phyloP scores from a whole-genome alignment of 331 rosid species.

The Acacia concinna region DNA sequence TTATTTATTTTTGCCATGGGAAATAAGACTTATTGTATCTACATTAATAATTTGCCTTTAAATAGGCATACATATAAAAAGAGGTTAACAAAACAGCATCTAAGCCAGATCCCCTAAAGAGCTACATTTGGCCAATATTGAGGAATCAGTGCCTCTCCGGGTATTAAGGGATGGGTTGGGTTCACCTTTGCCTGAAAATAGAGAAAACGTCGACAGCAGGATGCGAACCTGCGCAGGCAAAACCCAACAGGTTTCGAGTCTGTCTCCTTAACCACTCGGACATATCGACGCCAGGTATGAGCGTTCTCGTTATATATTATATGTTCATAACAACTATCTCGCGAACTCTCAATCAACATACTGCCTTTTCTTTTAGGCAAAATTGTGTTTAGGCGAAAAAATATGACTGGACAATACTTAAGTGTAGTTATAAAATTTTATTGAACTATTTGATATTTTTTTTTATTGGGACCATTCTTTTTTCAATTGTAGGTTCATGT shows the following conservation, averaged over 20 bases:
- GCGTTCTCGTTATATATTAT: no score
- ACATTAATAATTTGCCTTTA: not conserved
- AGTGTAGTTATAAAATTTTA: no score
- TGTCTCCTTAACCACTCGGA: constrained; percentile 80
- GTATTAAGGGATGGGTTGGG: constrained; percentile 40
- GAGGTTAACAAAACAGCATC: not conserved
- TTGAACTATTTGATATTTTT: no score
- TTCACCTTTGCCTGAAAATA: constrained; percentile 48
- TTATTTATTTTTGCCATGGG: no score
- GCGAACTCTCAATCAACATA: no score
- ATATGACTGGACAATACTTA: no score
- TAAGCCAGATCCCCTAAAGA: constrained; percentile 48
- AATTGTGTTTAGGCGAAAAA: no score
- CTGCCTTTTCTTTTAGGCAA: no score
- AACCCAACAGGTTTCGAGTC: constrained; percentile 75
- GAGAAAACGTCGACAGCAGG: constrained; percentile 82
- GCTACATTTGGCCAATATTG: constrained; percentile 37
- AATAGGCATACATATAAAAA: not conserved
- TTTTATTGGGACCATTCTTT: no score
- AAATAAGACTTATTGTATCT: no score
- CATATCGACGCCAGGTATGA: constrained; percentile 39
- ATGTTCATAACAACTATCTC: no score
- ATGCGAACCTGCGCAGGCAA: constrained; percentile 80
- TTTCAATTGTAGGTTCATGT: no score
- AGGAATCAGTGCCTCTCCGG: constrained; percentile 49